Percentiles rank a stretch among this genome's conserved stretches.
These are phyloP conservation scores for Suillus cothurnatus DNA, from an alignment of 768 basidiomycete species.

Conservation along the genomic window DNA sequence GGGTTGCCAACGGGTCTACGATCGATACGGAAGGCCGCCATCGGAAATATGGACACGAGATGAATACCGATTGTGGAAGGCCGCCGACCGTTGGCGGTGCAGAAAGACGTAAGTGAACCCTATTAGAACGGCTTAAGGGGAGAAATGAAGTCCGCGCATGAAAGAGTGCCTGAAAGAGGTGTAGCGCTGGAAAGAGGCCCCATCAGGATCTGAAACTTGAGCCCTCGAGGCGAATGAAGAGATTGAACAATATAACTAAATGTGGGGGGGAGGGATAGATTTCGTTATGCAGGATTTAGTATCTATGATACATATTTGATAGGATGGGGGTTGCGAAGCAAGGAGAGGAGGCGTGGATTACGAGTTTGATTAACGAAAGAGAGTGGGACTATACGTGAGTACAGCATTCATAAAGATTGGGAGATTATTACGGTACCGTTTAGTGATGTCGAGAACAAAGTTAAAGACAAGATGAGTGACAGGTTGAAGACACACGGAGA, in stretches of 20 bases:
- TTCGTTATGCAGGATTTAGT: conserved; percentile 18
- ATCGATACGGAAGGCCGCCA: conserved; percentile 6
- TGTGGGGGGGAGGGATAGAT: conserved; percentile 9
- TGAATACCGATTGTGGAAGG: not conserved
- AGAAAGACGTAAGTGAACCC: conserved; percentile 15
- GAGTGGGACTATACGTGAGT: not conserved
- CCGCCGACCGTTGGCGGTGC: conserved; percentile 25
- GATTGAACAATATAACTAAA: conserved; percentile 26
- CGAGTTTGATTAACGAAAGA: not conserved
- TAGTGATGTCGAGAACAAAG: conserved; percentile 15
- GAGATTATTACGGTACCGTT: conserved; percentile 7
- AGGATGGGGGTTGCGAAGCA: conserved; percentile 21
- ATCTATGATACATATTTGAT: conserved; percentile 10
- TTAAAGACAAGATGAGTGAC: conserved; percentile 11
- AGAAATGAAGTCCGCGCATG: conserved; percentile 26
- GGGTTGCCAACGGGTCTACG: not conserved
- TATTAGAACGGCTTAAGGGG: conserved; percentile 22
- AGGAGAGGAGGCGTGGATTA: conserved; percentile 5
- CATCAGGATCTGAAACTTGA: conserved; percentile 31
- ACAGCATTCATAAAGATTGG: not conserved
- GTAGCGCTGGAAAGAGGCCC: conserved; percentile 19
- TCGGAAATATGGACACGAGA: not conserved
- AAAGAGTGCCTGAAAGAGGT: conserved; percentile 25
- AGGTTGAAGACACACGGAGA: not conserved
- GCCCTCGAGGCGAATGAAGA: conserved; percentile 23